Base-by-base conservation (phyloP, 768 basidiomycete genomes). In the Tulasnella sp. region DNA sequence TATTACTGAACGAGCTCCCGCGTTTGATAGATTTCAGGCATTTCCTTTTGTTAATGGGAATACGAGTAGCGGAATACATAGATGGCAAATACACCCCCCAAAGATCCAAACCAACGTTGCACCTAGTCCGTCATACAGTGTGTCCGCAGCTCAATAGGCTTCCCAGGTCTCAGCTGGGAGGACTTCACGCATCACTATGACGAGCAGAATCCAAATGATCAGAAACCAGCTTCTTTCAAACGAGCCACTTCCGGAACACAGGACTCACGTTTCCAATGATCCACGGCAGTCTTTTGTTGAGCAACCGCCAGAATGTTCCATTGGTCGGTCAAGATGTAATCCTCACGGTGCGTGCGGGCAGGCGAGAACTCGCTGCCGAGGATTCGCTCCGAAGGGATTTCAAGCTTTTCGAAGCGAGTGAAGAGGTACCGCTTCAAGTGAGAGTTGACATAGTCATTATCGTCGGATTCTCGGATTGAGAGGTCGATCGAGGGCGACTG, bases 181-280 rank as follows among this genome's bases (percentile, higher is more conserved):
- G 31, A 80, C 79, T 37, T 37, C n/a, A 18, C 79, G 69, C 79
- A 80, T 80, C 6, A 80, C 79, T 80, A 31, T 16, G 18, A 37
- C 5, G 28, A 28, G 4, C 9, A 14, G 16, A 12, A 37, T 34
- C n/a, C n/a, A 72, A n/a, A 7, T 28, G 0, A 78, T 76, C 22
- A 76, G 48, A 18, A 11, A 50, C 34, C 28, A 11, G 22, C 20
- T 24, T 22, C 16, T 20, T n/a, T n/a, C n/a, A 46, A 54, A 24
- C 54, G 24, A 22, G 54, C 54, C 54, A 8, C 8, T 22, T n/a
- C 54, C 3, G n/a, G 58, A 60, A 60, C 58, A 31, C 9, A 3
- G 58, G 9, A 88, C 92, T 82, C 84, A 93, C 93, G 85, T 81
- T 88, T 88, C 96, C 96, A 98, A 83, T 96, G 95, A 64, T 91